Conservation (phyloP, 139 green algal species). For the Astrephomene gubernaculifera region DNA sequence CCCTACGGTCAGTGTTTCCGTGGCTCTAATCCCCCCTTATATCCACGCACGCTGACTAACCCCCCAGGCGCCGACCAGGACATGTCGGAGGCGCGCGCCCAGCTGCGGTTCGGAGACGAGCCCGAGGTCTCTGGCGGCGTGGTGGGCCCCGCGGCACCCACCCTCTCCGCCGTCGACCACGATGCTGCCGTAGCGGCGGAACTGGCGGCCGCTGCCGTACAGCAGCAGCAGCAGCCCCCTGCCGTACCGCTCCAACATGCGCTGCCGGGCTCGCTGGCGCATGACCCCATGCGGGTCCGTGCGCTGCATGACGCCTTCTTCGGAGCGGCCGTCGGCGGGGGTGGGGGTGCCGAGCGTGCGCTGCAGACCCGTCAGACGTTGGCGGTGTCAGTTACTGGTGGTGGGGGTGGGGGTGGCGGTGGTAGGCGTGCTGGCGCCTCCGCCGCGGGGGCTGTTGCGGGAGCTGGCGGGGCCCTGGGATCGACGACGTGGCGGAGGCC, state of each 20-base stretch:
- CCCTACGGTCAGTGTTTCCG: too few relatives aligned
- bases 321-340: not conserved
- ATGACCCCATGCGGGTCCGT: slow-evolving; percentile 66
- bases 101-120: slow-evolving; percentile 27
- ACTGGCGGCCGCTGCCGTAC: too few relatives aligned
- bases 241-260: slow-evolving; percentile 63
- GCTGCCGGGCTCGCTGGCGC: slow-evolving; percentile 70
- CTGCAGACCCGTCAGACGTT: not conserved
- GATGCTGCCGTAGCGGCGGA: not conserved
- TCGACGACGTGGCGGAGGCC: slow-evolving; percentile 3
- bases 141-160: not conserved
- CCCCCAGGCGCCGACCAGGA: slow-evolving; percentile 24
- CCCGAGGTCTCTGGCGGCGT: slow-evolving; percentile 22
- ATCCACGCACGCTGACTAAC: too few relatives aligned
- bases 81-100: slow-evolving; percentile 37
- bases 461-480: not conserved
- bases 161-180: not conserved
- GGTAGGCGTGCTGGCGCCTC: not conserved
- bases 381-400: not conserved
- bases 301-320: slow-evolving; percentile 66
- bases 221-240: not conserved
- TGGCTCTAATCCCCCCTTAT: too few relatives aligned
- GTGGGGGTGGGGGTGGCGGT: not conserved
- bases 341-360: not conserved
- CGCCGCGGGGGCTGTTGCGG: not conserved